These are phyloP conservation scores for Geranium incanum DNA, from an alignment of 441 rosid genomes.

Conservation along the genomic window DNA sequence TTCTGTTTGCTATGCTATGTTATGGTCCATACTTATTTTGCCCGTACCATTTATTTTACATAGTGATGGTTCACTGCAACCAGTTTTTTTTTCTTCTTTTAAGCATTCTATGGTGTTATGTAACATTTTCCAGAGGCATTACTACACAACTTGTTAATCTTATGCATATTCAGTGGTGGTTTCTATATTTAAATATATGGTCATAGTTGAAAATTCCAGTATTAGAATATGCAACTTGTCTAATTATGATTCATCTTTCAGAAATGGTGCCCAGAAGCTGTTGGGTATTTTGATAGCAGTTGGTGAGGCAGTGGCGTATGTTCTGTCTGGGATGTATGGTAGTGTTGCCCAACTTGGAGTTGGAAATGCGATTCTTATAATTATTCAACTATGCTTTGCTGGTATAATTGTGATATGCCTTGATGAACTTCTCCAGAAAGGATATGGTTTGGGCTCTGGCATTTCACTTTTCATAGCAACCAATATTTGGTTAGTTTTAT, in stretches of 20 bases:
- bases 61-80: no score
- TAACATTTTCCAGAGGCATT: no score
- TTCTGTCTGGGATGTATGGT: no score
- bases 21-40: background rate
- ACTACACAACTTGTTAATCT: no score
- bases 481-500: conserved; percentile 61
- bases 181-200: no score
- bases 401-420: conserved; percentile 82
- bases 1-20: no score
- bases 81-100: no score
- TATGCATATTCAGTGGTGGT: no score
- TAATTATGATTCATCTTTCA: conserved; percentile 54
- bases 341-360: conserved; percentile 64
- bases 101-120: no score
- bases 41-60: background rate
- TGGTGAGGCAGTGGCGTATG: conserved; percentile 58
- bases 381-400: conserved; percentile 50
- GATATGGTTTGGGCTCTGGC: conserved; percentile 83
- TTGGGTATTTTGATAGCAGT: conserved; percentile 75
- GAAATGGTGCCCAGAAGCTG: conserved; percentile 34
- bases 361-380: conserved; percentile 59
- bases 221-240: no score
- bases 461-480: conserved; percentile 94
- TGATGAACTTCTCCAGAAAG: conserved; percentile 28
- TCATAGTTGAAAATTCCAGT: background rate